Percentiles rank a stretch among this genome's conserved stretches.
phyloP scores from a whole-genome alignment of 495 filamentous ascomycete species.

The Lepraria neglecta region DNA sequence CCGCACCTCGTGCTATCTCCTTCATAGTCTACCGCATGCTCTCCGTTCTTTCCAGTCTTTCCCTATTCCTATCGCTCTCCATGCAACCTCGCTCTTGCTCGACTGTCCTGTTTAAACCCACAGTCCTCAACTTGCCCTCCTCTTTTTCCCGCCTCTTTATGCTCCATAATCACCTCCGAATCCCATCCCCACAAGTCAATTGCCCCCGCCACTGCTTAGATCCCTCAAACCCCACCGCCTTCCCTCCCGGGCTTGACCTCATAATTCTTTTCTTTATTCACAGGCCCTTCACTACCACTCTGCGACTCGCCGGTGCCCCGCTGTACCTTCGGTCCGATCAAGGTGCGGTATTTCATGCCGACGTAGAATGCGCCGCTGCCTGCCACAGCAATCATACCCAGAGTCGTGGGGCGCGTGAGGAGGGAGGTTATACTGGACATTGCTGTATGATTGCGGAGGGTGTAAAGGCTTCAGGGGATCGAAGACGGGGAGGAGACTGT shows the following conservation, averaged over 20 bases:
- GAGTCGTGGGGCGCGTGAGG: conserved; percentile 18
- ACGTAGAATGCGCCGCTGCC: conserved; percentile 26
- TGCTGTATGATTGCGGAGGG: not conserved
- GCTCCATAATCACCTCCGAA: not conserved
- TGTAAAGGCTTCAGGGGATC: not conserved
- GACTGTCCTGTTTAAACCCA: not conserved
- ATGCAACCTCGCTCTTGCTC: no score
- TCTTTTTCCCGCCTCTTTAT: not conserved
- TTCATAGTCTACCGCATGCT: not conserved
- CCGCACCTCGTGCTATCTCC: no score
- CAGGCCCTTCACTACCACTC: not conserved
- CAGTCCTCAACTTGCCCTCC: not conserved
- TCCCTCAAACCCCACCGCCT: conserved; percentile 13
- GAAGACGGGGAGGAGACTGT: not conserved
- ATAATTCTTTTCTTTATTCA: not conserved
- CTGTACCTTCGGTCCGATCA: conserved; percentile 4
- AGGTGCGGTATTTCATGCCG: conserved; percentile 25
- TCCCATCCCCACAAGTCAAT: not conserved
- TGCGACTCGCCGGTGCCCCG: not conserved
- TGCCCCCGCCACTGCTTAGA: not conserved
- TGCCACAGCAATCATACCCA: conserved; percentile 21
- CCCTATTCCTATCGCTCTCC: not conserved
- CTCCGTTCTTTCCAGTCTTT: not conserved
- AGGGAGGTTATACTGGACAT: conserved; percentile 9
- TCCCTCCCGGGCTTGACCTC: conserved; percentile 14